phyloP scores from a whole-genome alignment of 345 rosid species.

The Syzygium aqueum region DNA sequence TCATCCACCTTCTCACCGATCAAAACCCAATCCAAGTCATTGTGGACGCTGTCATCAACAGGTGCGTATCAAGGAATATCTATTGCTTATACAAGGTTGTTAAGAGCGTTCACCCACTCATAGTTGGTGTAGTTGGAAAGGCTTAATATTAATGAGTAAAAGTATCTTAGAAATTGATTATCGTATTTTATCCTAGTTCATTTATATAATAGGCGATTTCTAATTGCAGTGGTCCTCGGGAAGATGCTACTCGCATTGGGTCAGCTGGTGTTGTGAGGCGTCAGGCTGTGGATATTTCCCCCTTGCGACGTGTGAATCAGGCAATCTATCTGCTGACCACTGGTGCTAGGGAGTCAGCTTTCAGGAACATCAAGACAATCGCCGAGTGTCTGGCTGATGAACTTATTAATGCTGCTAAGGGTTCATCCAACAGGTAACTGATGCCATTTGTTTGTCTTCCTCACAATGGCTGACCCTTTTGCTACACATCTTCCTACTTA shows the following conservation, averaged over 20 bases:
- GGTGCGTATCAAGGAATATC: slow-evolving; percentile 22
- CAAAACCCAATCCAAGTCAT: slow-evolving; percentile 84
- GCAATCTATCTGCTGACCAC: slow-evolving; percentile 82
- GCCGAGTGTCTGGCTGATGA: slow-evolving; percentile 98
- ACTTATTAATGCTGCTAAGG: slow-evolving; percentile 95
- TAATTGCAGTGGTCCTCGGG: slow-evolving; percentile 74
- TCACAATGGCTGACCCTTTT: not conserved
- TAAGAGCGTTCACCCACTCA: not conserved
- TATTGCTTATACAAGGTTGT: not conserved
- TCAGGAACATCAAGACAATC: slow-evolving; percentile 82
- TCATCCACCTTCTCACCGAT: slow-evolving; percentile 75
- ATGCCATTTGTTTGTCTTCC: not conserved
- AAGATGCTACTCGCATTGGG: slow-evolving; percentile 95
- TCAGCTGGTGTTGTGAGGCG: slow-evolving; percentile 99
- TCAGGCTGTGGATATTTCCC: slow-evolving; percentile 97
- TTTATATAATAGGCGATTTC: not conserved
- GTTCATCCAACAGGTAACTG: slow-evolving; percentile 85
- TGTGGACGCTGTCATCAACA: slow-evolving; percentile 84
- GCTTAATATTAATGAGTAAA: not conserved
- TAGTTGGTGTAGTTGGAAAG: not conserved
- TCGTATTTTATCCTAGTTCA: not conserved
- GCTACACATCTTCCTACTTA: not conserved
- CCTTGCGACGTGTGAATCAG: slow-evolving; percentile 83
- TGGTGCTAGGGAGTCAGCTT: slow-evolving; percentile 94
- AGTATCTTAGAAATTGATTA: not conserved